Base-by-base conservation (phyloP, 1,139 yeast genomes). In the Protomyces inouyei region DNA sequence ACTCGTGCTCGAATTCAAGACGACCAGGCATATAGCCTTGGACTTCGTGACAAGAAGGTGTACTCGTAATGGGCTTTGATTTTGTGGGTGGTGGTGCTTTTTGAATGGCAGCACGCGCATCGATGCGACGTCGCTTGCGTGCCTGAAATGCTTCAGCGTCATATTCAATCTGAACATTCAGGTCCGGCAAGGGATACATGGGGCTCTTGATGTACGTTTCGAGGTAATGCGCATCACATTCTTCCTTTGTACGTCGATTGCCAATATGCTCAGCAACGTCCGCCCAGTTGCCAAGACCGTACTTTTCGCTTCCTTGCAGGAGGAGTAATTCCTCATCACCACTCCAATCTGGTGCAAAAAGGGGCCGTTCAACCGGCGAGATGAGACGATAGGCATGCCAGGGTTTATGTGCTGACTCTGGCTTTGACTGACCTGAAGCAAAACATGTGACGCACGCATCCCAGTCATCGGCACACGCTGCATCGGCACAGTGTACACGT, bases 11-110 rank as follows among this genome's bases (percentile, higher is more conserved):
- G 75, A 93, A 93, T 74, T 93, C 99, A 69, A 93, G 79, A 71
- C 98, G 83, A 57, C 98, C 99, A 45, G 99, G 99, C 99, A 95
- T 93, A 74, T 86, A 93, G 2, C 97, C 98, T 75, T 93, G 98
- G 68, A 93, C 85, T 72, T 95, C 98, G 73, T 95, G 98, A 77
- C 98, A 92, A 63, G 95, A 82, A 0, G 99, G 99, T 8, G 88
- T 95, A 10, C 97, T 89, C 0, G 97, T 92, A 60, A 88, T 86
- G 1, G 95, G 90, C 73, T 91, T 92, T 65, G 86, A 84, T 64
- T 92, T 91, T 25, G 95, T 93, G 63, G 84, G 72, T 3, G 82
- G 81, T 68, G 84, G 74, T 18, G 68, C 63, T 32, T 72, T 69
- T 12, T 71, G 70, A 35, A 91, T 90, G 69, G 83, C 80, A 68